phyloP scores from a whole-genome alignment of 805 yeast species.

The Metschnikowia arizonensis region DNA sequence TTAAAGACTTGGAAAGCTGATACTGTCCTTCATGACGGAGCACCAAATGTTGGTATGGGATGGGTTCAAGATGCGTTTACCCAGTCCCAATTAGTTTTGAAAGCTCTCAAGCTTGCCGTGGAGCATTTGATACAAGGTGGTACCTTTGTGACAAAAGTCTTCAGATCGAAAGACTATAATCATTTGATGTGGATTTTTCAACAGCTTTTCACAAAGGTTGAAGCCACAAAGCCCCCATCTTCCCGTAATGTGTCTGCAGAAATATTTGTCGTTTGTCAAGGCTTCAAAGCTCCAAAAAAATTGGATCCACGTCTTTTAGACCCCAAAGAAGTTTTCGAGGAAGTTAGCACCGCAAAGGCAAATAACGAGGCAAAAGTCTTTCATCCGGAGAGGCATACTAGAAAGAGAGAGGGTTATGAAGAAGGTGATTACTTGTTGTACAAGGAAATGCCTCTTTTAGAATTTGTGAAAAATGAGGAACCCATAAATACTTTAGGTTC shows the following conservation, averaged over 20 bases:
- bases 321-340: constrained; percentile 92
- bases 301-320: constrained; percentile 90
- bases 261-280: constrained; percentile 94
- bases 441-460: constrained; percentile 70
- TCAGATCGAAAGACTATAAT: constrained; percentile 98
- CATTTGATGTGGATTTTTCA: constrained; percentile 96
- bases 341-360: constrained; percentile 61
- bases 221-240: constrained; percentile 98
- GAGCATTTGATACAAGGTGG: constrained; percentile 92
- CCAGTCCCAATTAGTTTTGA: constrained; percentile 91
- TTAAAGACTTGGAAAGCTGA: constrained; percentile 99
- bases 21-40: constrained; percentile 98
- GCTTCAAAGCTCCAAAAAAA: constrained; percentile 93
- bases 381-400: constrained; percentile 86
- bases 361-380: constrained; percentile 86
- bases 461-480: constrained; percentile 75
- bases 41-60: constrained; percentile 99
- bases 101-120: constrained; percentile 89
- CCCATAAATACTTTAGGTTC: constrained; percentile 81
- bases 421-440: constrained; percentile 79
- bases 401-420: constrained; percentile 95
- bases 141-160: constrained; percentile 91
- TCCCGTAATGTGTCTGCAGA: constrained; percentile 99
- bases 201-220: constrained; percentile 92
- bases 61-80: constrained; percentile 99